phyloP scores from a whole-genome alignment of 2,329 filamentous ascomycete genomes.

The Calonectria pseudoreteaudii region DNA sequence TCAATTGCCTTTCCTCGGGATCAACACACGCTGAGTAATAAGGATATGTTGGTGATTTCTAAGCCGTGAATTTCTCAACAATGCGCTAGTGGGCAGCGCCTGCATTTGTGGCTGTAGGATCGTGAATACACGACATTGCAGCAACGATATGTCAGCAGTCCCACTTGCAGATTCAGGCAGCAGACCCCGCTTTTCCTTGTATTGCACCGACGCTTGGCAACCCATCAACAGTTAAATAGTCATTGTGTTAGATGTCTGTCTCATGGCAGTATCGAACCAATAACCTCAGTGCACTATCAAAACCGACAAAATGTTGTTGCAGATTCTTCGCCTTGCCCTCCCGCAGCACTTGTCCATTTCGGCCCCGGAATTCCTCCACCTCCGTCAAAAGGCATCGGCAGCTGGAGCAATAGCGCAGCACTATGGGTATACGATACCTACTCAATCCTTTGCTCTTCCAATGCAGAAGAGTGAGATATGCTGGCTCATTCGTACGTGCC shows the following conservation, averaged over 20 bases:
- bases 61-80: not conserved
- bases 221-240: not conserved
- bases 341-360: constrained; percentile 21
- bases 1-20: no score
- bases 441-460: constrained; percentile 7
- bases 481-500: constrained; percentile 32
- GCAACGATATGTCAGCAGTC: not conserved
- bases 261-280: not conserved
- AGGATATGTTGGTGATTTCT: not conserved
- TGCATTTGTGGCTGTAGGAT: not conserved
- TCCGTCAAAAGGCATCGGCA: constrained; percentile 23
- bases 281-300: not conserved
- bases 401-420: constrained; percentile 32
- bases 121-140: not conserved
- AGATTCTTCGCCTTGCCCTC: constrained; percentile 34
- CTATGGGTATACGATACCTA: constrained; percentile 30
- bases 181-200: not conserved
- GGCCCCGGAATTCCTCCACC: constrained; percentile 20
- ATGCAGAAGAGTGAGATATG: constrained; percentile 32
- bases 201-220: not conserved
- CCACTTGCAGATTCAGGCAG: not conserved
- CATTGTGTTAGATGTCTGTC: not conserved
- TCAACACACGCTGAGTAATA: not conserved
- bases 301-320: constrained; percentile 26
- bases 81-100: not conserved